Conservation (phyloP, 352 stramenopile genomes). For the Phytopythium delawarense region DNA sequence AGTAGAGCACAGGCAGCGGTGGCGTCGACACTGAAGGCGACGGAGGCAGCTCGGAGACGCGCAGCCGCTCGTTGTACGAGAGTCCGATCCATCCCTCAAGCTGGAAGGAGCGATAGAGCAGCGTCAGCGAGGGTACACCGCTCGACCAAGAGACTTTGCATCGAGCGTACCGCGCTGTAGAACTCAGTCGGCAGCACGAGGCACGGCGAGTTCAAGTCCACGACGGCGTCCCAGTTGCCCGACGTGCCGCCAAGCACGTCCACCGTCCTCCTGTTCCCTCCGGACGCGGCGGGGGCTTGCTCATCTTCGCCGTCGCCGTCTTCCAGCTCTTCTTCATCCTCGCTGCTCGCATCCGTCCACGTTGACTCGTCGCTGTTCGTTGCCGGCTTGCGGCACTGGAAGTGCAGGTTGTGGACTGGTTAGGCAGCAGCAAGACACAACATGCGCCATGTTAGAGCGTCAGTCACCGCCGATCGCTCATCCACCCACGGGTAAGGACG, state of each 20-base stretch:
- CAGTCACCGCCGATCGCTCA: background rate
- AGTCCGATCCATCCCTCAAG: slow-evolving; percentile 50
- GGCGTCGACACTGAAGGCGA: background rate
- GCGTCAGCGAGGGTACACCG: background rate
- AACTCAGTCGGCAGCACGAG: slow-evolving; percentile 57
- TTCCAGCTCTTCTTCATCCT: slow-evolving; percentile 9
- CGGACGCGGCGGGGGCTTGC: background rate
- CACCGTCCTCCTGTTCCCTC: slow-evolving; percentile 2
- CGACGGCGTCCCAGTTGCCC: slow-evolving; percentile 47
- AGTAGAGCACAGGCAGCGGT: slow-evolving; percentile 33
- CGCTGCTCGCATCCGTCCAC: background rate
- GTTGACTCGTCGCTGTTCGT: background rate
- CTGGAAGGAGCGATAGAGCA: slow-evolving; percentile 17
- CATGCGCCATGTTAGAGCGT: background rate
- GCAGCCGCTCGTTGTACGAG: slow-evolving; percentile 32
- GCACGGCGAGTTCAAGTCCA: slow-evolving; percentile 61
- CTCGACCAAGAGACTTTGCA: background rate
- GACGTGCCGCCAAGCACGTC: slow-evolving; percentile 49
- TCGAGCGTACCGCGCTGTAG: slow-evolving; percentile 40
- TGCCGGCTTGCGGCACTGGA: slow-evolving; percentile 13
- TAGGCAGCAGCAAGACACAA: background rate
- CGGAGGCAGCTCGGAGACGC: slow-evolving; percentile 35
- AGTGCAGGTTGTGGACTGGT: slow-evolving; percentile 40
- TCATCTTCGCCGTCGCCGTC: slow-evolving; percentile 11
- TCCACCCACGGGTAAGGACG: background rate